Percentiles rank a stretch among this genome's conserved stretches.
Conservation (phyloP, 1,284 basidiomycete species). For the Ustilago loliicola region DNA sequence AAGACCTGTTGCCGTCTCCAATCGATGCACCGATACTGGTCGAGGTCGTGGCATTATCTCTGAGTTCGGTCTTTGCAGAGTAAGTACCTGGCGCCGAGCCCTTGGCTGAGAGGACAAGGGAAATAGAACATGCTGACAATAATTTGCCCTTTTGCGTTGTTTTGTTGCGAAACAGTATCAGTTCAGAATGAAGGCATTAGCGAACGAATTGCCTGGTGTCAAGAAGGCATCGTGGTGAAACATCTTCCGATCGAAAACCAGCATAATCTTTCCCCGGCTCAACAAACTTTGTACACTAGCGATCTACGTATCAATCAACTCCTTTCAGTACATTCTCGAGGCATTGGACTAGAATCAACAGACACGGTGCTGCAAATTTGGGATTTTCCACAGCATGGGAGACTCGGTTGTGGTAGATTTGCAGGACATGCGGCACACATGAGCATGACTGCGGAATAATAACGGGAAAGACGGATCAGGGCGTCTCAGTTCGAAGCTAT, state of each 20-base stretch:
- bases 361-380: too few relatives aligned
- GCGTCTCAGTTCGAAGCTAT: too few relatives aligned
- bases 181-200: conserved; percentile 85
- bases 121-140: neutral
- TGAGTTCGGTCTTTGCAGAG: conserved; percentile 88
- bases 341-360: too few relatives aligned
- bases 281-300: conserved; percentile 28
- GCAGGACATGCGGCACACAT: too few relatives aligned
- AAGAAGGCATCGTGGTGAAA: conserved; percentile 86
- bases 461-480: too few relatives aligned
- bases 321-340: neutral
- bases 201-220: conserved; percentile 85
- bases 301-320: neutral
- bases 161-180: conserved; percentile 77
- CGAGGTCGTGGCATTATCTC: conserved; percentile 86
- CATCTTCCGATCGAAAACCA: neutral
- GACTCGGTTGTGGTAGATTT: too few relatives aligned
- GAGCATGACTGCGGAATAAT: too few relatives aligned
- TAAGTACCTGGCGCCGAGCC: conserved; percentile 72
- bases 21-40: conserved; percentile 86
- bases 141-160: neutral
- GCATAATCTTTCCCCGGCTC: neutral
- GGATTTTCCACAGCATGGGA: too few relatives aligned
- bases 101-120: neutral
- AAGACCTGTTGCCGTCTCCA: conserved; percentile 85